phyloP scores from a whole-genome alignment of 805 yeast genomes.

The Groenewaldozyma salmanticensis region DNA sequence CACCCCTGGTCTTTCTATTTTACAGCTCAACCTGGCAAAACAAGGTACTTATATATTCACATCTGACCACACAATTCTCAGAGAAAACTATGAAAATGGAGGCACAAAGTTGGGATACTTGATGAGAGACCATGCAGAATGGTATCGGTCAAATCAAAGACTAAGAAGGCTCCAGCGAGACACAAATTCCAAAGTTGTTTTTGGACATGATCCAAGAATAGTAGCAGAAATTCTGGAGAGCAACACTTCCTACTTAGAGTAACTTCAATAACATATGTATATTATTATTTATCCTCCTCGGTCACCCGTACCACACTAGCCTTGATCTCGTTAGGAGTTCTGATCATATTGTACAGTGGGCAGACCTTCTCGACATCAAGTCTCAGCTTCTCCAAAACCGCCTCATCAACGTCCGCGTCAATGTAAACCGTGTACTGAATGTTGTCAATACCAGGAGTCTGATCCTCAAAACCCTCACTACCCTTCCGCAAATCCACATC shows the following conservation, averaged over 20 bases:
- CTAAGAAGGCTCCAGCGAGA: neutral
- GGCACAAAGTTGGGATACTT: neutral
- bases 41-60: neutral
- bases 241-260: no score
- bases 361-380: conserved; percentile 13
- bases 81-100: neutral
- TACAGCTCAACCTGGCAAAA: neutral
- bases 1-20: neutral
- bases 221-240: neutral
- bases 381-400: conserved; percentile 4
- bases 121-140: neutral
- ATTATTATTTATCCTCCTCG: no score
- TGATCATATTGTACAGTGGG: conserved; percentile 32
- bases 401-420: neutral
- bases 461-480: conserved; percentile 7
- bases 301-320: neutral
- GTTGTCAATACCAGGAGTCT: conserved; percentile 7
- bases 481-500: conserved; percentile 8
- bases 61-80: neutral
- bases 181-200: neutral
- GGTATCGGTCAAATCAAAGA: neutral
- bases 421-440: conserved; percentile 8
- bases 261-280: no score
- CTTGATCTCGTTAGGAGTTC: conserved; percentile 29
- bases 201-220: neutral